Evolutionary conservation across 2,329 filamentous ascomycete species (phyloP).

Genomic region (Colletotrichum sp.): DNA sequence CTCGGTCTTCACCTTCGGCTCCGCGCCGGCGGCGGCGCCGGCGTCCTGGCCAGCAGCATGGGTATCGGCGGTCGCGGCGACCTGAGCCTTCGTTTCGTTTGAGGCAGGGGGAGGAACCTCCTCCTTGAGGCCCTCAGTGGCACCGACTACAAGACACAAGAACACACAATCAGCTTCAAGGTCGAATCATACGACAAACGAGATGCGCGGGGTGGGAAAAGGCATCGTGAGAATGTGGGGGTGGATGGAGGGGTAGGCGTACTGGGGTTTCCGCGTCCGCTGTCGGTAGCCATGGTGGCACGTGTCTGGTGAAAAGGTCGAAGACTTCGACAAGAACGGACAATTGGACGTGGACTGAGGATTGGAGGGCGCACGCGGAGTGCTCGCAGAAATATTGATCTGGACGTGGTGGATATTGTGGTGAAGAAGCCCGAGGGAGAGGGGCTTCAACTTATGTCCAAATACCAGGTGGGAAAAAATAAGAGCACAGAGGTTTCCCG

Average conservation of each 20-base stretch:
- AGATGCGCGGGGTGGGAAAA: not conserved
- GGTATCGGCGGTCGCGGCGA: conserved; percentile 30
- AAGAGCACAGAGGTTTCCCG: conserved; percentile 16
- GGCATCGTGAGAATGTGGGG: conserved; percentile 11
- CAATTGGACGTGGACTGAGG: conserved; percentile 42
- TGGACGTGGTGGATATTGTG: conserved; percentile 49
- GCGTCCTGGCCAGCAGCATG: conserved; percentile 43
- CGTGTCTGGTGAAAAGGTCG: conserved; percentile 40
- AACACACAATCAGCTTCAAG: conserved; percentile 14
- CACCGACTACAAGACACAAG: conserved; percentile 38
- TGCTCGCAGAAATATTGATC: conserved; percentile 54
- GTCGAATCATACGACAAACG: not conserved
- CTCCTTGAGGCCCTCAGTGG: conserved; percentile 46
- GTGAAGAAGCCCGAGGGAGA: conserved; percentile 39
- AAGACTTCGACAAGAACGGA: not conserved
- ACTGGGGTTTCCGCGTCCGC: conserved; percentile 53
- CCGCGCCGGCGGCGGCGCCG: conserved; percentile 32
- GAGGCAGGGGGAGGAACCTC: conserved; percentile 44
- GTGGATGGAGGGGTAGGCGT: conserved; percentile 25
- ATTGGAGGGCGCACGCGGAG: conserved; percentile 63
- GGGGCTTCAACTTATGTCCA: conserved; percentile 34
- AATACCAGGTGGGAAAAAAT: conserved; percentile 4
- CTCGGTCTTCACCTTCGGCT: conserved; percentile 53
- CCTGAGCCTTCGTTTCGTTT: conserved; percentile 43
- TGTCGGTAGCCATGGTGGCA: conserved; percentile 65